Base-by-base conservation (phyloP, 2,329 filamentous ascomycete species). In the Ceratocystis lukuohia region DNA sequence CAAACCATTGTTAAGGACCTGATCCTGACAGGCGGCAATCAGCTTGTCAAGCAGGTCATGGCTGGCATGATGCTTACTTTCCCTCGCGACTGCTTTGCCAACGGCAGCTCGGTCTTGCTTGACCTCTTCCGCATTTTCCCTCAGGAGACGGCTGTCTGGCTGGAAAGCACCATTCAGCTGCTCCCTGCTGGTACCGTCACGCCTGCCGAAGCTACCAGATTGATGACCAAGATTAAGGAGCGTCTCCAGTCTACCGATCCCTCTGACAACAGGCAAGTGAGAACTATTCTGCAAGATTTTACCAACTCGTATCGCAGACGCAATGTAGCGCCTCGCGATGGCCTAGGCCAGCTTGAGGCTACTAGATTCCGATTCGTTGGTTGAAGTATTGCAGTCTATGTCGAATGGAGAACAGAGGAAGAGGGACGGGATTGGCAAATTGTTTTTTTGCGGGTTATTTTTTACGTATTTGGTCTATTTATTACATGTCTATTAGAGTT, bases 41-140 rank as follows among this genome's bases (percentile, higher is more conserved):
- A 85, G 66, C 80, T 99, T 33, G 87, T 94, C 6, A 93, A 96
- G 76, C 88, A 92, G 69, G 87, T 96, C 67, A 82, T 99, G 78
- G 94, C 92, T 0, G 94, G 94, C 68, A 96, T 99, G 92, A 97
- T 99, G 93, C 96, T 96, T 74, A 95, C 88, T 0, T 99, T 99
- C 77, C 95, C 94, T 0, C 85, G 89, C 56, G 94, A 97, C 75
- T 96, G 92, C 77, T 96, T 97, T 73, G 87, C 92, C 0, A 94
- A 99, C 73, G 92, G 91, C 17, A 96, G 91, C 62, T 92, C 91
- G 3, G 90, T 96, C n/a, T 78, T 99, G 64, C 84, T 99, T 68
- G 87, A 88, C 2, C 80, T 97, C 70, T 96, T 99, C 73, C 88
- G 96, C 74, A 79, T 97, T 50, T 80, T 95, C 73, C 94, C 94